Conservation (phyloP, 2,329 filamentous ascomycete genomes). For the Colletotrichum sp. region DNA sequence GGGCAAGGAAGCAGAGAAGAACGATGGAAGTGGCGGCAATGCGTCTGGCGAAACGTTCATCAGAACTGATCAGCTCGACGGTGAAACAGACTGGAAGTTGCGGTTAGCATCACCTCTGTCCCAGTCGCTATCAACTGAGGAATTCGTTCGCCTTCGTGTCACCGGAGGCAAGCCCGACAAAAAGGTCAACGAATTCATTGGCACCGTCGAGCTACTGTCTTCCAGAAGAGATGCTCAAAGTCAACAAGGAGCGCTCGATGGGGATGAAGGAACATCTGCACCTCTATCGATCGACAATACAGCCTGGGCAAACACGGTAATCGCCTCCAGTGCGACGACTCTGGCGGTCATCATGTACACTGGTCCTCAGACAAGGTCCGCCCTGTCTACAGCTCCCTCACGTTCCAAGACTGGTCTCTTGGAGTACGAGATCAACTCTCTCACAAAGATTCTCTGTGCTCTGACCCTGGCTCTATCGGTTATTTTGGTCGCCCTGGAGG, state of each 20-base stretch:
- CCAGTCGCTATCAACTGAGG: constrained; percentile 74
- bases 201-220: constrained; percentile 79
- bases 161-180: constrained; percentile 90
- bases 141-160: constrained; percentile 73
- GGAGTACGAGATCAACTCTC: constrained; percentile 94
- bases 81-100: constrained; percentile 98
- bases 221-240: constrained; percentile 55
- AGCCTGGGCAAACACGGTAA: constrained; percentile 97
- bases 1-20: constrained; percentile 35
- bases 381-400: constrained; percentile 88
- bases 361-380: constrained; percentile 90
- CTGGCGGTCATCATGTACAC: constrained; percentile 94
- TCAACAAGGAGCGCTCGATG: constrained; percentile 38
- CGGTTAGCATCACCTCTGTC: constrained; percentile 86
- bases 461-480: constrained; percentile 87
- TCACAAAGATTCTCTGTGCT: constrained; percentile 94
- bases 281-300: constrained; percentile 95
- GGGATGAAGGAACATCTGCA: constrained; percentile 58
- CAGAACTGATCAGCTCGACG: constrained; percentile 94
- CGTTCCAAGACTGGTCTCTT: constrained; percentile 92
- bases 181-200: constrained; percentile 93
- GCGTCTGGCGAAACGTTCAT: constrained; percentile 92
- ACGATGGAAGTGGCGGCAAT: constrained; percentile 36
- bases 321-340: constrained; percentile 89
- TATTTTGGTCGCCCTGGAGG: constrained; percentile 85